These are phyloP conservation scores for Jamesozyma rosinii DNA, from an alignment of 805 yeast species.

Conservation along the genomic window DNA sequence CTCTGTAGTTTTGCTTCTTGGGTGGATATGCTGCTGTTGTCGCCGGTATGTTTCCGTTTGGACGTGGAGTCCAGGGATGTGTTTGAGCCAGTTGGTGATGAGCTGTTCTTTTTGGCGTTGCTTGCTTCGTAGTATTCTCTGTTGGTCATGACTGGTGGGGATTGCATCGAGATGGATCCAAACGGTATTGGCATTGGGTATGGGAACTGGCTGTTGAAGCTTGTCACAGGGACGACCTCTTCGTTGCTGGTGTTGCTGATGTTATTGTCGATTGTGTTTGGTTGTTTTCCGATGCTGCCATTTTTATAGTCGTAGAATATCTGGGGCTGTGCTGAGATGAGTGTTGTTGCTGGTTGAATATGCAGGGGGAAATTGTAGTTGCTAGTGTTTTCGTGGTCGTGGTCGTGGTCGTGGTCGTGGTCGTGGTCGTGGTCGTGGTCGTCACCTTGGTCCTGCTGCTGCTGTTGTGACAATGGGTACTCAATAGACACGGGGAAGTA, in stretches of 20 bases:
- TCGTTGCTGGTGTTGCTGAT: slow-evolving; percentile 6
- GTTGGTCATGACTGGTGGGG: slow-evolving; percentile 18
- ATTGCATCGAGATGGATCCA: not conserved
- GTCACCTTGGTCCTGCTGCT: not conserved
- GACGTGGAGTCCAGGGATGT: not conserved
- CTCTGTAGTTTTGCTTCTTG: not conserved
- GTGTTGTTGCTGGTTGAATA: not conserved
- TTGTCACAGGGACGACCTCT: slow-evolving; percentile 12
- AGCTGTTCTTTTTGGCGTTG: slow-evolving; percentile 5
- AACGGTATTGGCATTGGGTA: slow-evolving; percentile 9
- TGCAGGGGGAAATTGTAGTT: not conserved
- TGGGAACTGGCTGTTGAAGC: slow-evolving; percentile 3
- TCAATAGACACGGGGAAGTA: slow-evolving; percentile 43
- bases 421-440: not conserved
- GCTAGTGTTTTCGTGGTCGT: not conserved
- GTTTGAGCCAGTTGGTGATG: not conserved
- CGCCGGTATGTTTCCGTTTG: not conserved
- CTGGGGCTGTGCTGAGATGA: not conserved
- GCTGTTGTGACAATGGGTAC: slow-evolving; percentile 14
- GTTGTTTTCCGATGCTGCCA: not conserved
- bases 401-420: not conserved
- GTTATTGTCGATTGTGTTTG: not conserved
- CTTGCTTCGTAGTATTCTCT: slow-evolving; percentile 18
- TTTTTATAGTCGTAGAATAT: not conserved
- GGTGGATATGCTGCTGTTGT: not conserved